phyloP scores from a whole-genome alignment of 1,284 basidiomycete genomes.

The Psilocybe mexicana region DNA sequence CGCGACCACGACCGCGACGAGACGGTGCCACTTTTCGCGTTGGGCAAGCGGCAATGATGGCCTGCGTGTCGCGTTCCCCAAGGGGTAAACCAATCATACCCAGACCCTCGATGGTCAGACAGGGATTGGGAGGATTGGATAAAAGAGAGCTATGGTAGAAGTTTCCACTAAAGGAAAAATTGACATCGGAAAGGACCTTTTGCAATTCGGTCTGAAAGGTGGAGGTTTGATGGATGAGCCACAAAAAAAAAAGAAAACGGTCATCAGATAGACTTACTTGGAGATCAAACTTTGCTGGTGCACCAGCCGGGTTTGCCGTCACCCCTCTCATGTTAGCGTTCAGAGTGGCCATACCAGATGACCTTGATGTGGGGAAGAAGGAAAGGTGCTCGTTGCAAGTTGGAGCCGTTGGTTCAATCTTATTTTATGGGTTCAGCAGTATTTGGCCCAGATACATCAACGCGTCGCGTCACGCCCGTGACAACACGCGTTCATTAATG shows the following conservation, averaged over 20 bases:
- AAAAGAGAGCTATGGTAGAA: constrained; percentile 26
- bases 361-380: no score
- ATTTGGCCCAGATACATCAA: no score
- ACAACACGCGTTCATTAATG: no score
- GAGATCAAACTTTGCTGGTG: constrained; percentile 2
- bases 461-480: no score
- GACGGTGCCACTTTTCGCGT: constrained; percentile 35
- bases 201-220: constrained; percentile 27
- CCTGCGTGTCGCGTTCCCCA: constrained; percentile 34
- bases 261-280: not conserved
- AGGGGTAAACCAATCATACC: constrained; percentile 40
- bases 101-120: constrained; percentile 33
- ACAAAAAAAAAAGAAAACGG: not conserved
- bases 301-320: not conserved
- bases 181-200: constrained; percentile 21
- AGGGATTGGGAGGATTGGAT: constrained; percentile 27
- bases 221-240: not conserved
- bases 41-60: constrained; percentile 29
- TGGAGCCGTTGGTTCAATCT: no score
- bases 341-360: no score
- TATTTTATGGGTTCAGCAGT: no score
- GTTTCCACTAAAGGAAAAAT: constrained; percentile 32
- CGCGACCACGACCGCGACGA: constrained; percentile 31
- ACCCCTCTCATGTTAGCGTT: no score
- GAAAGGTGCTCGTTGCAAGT: no score